A percentile compares a stretch with the other conserved stretches of the same genome.
Evolutionary conservation across 1,284 basidiomycete species (phyloP).

Genomic region (Thelephora terrestris): DNA sequence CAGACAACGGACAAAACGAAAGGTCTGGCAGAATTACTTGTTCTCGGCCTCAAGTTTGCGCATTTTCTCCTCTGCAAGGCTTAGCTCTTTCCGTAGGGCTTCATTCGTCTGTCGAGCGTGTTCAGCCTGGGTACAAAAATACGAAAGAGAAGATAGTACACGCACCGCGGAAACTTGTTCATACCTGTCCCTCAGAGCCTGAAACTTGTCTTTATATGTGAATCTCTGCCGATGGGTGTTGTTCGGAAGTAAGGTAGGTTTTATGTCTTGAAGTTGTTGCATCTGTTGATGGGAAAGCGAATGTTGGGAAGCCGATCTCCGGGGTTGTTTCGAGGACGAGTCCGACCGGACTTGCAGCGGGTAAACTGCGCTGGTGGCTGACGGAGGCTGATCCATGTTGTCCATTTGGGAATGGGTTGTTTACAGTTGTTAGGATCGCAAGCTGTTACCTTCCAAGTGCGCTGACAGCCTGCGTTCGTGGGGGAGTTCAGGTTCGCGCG

Average conservation of each 20-base stretch:
- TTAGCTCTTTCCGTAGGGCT: not conserved
- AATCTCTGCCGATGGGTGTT: not conserved
- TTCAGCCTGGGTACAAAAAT: not conserved
- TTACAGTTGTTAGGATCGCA: not conserved
- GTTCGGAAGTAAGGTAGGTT: not conserved
- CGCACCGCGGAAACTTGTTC: not conserved
- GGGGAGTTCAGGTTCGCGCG: not conserved
- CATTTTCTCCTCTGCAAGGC: not conserved
- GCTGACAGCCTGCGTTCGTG: not conserved
- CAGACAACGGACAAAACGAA: not conserved
- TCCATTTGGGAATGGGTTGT: not conserved
- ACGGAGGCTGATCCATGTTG: not conserved
- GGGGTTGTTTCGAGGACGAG: too few species aligned
- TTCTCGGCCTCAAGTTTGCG: not conserved
- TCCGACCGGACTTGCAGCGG: not conserved
- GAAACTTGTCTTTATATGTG: not conserved
- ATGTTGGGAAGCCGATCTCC: not conserved
- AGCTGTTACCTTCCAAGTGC: not conserved
- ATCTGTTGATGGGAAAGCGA: not conserved
- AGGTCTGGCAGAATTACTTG: not conserved
- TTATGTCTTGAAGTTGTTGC: constrained; percentile 1
- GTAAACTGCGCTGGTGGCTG: not conserved
- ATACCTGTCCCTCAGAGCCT: not conserved
- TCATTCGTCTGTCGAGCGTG: not conserved
- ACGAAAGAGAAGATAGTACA: not conserved